A percentile compares a stretch with the other conserved stretches of the same genome.
phyloP scores from a whole-genome alignment of 1,284 basidiomycete species.

The Pulchroboletus neoregius region DNA sequence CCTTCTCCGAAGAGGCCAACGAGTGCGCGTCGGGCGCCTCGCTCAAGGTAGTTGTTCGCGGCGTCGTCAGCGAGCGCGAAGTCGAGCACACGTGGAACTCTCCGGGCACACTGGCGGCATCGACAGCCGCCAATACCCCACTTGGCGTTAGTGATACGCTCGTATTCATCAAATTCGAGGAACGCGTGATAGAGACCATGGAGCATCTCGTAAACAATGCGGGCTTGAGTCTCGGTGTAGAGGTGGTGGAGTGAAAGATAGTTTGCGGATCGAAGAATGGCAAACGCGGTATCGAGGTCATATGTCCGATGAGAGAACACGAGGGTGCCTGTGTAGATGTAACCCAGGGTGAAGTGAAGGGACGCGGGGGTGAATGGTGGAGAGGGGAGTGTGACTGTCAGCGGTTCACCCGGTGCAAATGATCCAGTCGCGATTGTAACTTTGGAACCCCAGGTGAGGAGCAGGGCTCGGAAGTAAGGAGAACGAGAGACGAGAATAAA shows the following conservation, averaged over 20 bases:
- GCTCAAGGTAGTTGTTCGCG: slow-evolving; percentile 64
- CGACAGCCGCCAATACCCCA: slow-evolving; percentile 78
- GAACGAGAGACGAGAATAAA: slow-evolving; percentile 90
- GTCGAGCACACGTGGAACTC: slow-evolving; percentile 76
- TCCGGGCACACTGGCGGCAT: slow-evolving; percentile 74
- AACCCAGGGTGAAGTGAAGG: slow-evolving; percentile 92
- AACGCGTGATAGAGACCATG: slow-evolving; percentile 85
- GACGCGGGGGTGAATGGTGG: slow-evolving; percentile 95
- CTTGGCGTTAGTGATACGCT: slow-evolving; percentile 61
- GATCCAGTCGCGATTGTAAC: slow-evolving; percentile 26
- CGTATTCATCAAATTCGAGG: slow-evolving; percentile 72
- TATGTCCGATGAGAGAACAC: slow-evolving; percentile 90
- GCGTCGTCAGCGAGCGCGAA: slow-evolving; percentile 77
- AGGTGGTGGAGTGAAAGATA: slow-evolving; percentile 81
- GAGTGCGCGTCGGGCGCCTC: slow-evolving; percentile 68
- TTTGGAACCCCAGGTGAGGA: slow-evolving; percentile 54
- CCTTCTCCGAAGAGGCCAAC: slow-evolving; percentile 80
- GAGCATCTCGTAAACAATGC: slow-evolving; percentile 81
- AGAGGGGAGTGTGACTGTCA: slow-evolving; percentile 71
- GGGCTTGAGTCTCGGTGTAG: slow-evolving; percentile 74
- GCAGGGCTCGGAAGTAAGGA: slow-evolving; percentile 78
- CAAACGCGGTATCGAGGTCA: slow-evolving; percentile 88
- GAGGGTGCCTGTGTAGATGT: slow-evolving; percentile 91
- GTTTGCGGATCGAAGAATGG: slow-evolving; percentile 79
- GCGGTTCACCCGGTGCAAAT: slow-evolving; percentile 39